Evolutionary conservation across 2,329 filamentous ascomycete genomes (phyloP), one percentile per base, ranked within the genome.

Genomic region (Torrubiellomyces zombiae): DNA sequence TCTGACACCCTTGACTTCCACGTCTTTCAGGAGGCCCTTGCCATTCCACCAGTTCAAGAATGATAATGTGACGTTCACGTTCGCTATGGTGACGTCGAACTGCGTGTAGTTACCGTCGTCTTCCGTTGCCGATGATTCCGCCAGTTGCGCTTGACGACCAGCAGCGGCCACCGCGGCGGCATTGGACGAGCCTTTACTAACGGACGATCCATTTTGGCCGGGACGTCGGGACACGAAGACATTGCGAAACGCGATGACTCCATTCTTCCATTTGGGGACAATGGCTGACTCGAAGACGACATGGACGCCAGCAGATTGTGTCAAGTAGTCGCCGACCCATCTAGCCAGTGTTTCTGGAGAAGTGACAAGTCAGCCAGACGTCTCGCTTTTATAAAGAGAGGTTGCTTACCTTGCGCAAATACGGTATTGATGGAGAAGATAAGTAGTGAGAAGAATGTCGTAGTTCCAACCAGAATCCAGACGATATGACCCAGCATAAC

Each of bases 31-130:
- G 5, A 91, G 63, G 0, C 89, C 89, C 48, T 86, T 94, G 13
- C 89, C 86, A 39, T 93, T 95, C 70, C 92, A 91, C 89, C 89
- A 98, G 46, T 94, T 95, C n/a, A 83, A 65, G 39, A 98, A 95
- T 0, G 89, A 98, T 14, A 98, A 51, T 0, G 86, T 95, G 20
- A 98, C 86, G 42, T 98, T 93, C 32, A 98, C 81, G 1, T 81
- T 91, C 33, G 89, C 81, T 30, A 98, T 81, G 0, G 83, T 93
- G 10, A 98, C 60, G 43, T 98, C 89, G 39, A 94, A 98, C 38
- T 98, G 89, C 0, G 85, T 94, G 48, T 95, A 98, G 44, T 98
- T 98, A 11, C 80, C 82, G 44, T 95, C 86, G 42, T 95, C 85
- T 18, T 50, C 45, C 2, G 55, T 50, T 16, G 63, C 58, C 11